Percentiles rank a stretch among this genome's conserved stretches.
Evolutionary conservation across 1,284 basidiomycete species (phyloP).

Genomic region (Cutaneotrichosporon curvatum): DNA sequence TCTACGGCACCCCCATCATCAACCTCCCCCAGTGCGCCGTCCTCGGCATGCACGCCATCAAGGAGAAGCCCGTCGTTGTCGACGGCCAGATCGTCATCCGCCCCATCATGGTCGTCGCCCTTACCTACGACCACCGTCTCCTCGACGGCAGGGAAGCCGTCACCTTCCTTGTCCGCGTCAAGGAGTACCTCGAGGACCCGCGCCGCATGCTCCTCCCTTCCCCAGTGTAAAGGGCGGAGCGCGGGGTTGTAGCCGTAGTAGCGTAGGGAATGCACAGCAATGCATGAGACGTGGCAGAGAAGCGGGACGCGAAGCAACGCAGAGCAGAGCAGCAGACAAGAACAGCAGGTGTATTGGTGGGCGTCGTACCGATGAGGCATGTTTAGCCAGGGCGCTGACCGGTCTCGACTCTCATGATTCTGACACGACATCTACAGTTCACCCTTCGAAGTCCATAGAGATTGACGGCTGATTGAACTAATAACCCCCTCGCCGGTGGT

Average conservation of each 20-base stretch:
- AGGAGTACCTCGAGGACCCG: constrained; percentile 64
- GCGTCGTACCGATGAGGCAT: too few species aligned
- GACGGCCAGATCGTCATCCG: constrained; percentile 91
- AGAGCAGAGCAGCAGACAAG: too few species aligned
- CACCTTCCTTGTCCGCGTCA: constrained; percentile 82
- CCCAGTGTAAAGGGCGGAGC: constrained; percentile 27
- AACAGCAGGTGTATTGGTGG: too few species aligned
- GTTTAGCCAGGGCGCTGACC: too few species aligned
- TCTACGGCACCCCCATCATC: constrained; percentile 95
- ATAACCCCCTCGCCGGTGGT: too few species aligned
- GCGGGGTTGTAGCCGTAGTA: constrained; percentile 2
- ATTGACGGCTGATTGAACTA: too few species aligned
- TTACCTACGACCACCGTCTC: constrained; percentile 94
- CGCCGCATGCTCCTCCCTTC: constrained; percentile 56
- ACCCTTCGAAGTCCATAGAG: too few species aligned
- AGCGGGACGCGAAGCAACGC: not conserved
- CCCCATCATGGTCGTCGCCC: constrained; percentile 83
- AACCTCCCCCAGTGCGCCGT: constrained; percentile 95
- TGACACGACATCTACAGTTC: too few species aligned
- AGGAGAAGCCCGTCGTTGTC: constrained; percentile 87
- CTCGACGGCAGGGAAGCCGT: constrained; percentile 94
- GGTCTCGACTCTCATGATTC: too few species aligned
- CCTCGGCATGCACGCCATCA: constrained; percentile 94
- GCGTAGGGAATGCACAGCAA: constrained; percentile 7
- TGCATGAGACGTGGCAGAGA: not conserved